phyloP scores from a whole-genome alignment of 163 green algal genomes.

The Coccomyxa subellipsoidea region DNA sequence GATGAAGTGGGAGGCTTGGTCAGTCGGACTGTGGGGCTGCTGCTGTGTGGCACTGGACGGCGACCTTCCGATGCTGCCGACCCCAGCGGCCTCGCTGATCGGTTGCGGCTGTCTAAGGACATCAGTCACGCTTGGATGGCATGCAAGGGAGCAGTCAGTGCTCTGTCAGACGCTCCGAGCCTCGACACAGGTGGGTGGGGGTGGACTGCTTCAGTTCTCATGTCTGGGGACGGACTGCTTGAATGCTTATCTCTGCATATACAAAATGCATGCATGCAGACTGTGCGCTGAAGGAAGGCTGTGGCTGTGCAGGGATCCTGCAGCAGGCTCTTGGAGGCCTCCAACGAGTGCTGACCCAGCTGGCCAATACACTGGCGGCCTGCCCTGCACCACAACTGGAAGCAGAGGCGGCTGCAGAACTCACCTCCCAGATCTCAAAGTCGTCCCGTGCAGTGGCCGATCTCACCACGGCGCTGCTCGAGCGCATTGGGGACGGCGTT shows the following conservation, averaged over 20 bases:
- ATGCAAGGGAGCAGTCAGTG: neutral
- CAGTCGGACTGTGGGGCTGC: conserved; percentile 8
- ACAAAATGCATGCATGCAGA: no score
- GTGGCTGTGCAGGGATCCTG: neutral
- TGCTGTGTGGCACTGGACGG: conserved; percentile 20
- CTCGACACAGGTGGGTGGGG: neutral
- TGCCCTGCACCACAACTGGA: neutral
- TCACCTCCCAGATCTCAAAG: neutral
- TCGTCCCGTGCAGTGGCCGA: neutral
- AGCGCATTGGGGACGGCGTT: neutral
- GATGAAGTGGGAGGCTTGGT: neutral
- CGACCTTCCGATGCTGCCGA: neutral
- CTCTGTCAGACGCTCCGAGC: neutral
- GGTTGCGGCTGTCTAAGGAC: neutral
- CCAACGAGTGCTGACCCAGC: neutral
- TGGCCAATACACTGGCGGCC: neutral
- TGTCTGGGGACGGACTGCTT: no score
- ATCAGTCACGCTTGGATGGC: neutral
- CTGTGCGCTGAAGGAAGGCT: no score
- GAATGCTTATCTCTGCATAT: no score
- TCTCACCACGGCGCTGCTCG: neutral
- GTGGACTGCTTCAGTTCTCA: no score
- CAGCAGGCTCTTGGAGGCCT: neutral
- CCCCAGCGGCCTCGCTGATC: neutral
- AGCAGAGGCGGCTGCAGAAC: neutral